Conservation (phyloP, 108 stramenopile species). For the Nitzschia palea region DNA sequence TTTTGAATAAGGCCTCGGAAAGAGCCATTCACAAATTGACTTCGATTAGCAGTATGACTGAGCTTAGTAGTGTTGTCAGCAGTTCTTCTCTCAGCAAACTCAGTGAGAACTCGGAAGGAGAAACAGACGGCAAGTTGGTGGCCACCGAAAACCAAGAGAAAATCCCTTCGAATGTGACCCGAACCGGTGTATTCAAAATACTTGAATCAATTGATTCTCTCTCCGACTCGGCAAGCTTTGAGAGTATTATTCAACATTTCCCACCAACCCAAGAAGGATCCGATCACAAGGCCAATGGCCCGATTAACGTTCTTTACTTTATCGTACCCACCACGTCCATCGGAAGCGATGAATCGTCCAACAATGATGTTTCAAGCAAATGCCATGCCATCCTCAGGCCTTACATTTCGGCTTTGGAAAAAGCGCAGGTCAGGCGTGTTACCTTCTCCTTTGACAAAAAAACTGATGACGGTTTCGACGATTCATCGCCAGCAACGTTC, state of each 20-base stretch:
- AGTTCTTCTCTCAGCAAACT: constrained; percentile 57
- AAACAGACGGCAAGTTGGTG: constrained; percentile 48
- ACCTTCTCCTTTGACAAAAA: constrained; percentile 65
- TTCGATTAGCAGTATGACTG: constrained; percentile 84
- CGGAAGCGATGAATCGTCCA: constrained; percentile 41
- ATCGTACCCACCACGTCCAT: constrained; percentile 57
- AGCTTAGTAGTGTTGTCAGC: constrained; percentile 71
- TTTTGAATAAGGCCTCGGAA: constrained; percentile 67
- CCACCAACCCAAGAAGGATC: constrained; percentile 48
- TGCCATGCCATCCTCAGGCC: constrained; percentile 51
- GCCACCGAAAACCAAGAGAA: constrained; percentile 49
- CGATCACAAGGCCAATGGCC: constrained; percentile 43
- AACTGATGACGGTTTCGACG: constrained; percentile 36
- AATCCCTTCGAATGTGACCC: constrained; percentile 53
- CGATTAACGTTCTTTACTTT: constrained; percentile 89
- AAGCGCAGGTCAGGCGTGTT: constrained; percentile 80
- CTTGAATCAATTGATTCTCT: constrained; percentile 55
- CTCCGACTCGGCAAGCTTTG: constrained; percentile 35
- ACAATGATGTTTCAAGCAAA: constrained; percentile 45
- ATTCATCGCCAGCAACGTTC: constrained; percentile 81
- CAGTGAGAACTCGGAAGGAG: constrained; percentile 56
- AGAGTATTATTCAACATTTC: constrained; percentile 52
- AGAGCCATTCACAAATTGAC: constrained; percentile 67
- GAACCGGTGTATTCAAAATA: constrained; percentile 66
- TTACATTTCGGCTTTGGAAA: constrained; percentile 45